Percentiles rank a stretch among this genome's conserved stretches.
Conservation (phyloP, 2,329 filamentous ascomycete genomes). For the Sclerotinia subarctica region DNA sequence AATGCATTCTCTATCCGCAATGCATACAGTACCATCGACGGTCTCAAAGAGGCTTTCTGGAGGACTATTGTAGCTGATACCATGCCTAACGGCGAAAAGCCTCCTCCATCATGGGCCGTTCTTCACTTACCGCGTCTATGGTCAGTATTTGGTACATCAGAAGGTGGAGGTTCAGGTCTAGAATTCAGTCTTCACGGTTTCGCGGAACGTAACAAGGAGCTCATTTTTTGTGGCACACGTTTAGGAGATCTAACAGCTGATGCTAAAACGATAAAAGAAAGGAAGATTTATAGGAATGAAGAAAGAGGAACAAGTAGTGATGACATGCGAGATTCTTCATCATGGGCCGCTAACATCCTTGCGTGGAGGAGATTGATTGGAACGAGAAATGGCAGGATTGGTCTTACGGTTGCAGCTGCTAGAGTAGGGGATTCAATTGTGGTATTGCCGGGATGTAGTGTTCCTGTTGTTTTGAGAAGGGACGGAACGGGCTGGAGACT, state of each 20-base stretch:
- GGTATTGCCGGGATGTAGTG: slow-evolving; percentile 12
- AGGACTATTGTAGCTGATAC: slow-evolving; percentile 12
- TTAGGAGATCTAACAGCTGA: slow-evolving; percentile 6
- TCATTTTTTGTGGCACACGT: slow-evolving; percentile 1
- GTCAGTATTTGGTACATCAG: background rate
- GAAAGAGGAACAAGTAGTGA: slow-evolving; percentile 1
- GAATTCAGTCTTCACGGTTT: slow-evolving; percentile 9
- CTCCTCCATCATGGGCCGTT: slow-evolving; percentile 12
- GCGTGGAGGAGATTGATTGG: slow-evolving; percentile 19
- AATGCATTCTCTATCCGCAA: background rate
- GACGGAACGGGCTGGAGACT: slow-evolving; percentile 5
- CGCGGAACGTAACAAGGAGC: background rate
- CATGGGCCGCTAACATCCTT: slow-evolving; percentile 17
- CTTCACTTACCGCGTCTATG: slow-evolving; percentile 11
- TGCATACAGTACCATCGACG: background rate
- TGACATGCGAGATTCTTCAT: slow-evolving; percentile 11
- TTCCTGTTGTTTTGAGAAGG: slow-evolving; percentile 13
- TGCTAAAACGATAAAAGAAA: slow-evolving; percentile 10
- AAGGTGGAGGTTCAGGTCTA: slow-evolving; percentile 5
- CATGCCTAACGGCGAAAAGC: slow-evolving; percentile 2
- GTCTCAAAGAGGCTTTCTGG: slow-evolving; percentile 17
- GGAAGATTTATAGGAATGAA: background rate
- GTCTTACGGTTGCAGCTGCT: slow-evolving; percentile 2
- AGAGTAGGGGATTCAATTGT: slow-evolving; percentile 10
- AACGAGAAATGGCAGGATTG: slow-evolving; percentile 1